phyloP scores from a whole-genome alignment of 2,329 filamentous ascomycete species.

The Paracoccidioides lutzii region DNA sequence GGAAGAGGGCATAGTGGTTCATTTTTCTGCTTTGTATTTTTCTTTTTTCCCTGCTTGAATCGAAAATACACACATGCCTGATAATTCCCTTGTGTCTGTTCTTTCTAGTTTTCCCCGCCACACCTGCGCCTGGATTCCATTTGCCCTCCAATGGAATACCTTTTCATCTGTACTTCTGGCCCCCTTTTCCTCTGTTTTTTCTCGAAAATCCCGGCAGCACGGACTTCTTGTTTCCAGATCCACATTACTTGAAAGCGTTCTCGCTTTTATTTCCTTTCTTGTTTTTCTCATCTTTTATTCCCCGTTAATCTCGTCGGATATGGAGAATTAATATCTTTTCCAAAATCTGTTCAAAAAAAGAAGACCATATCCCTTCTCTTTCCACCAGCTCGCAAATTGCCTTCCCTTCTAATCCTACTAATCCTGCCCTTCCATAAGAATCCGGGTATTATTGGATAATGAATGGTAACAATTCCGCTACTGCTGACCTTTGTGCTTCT shows the following conservation, averaged over 20 bases:
- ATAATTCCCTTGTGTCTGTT: not conserved
- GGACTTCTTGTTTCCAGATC: not conserved
- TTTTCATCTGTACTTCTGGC: not conserved
- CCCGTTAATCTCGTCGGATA: not conserved
- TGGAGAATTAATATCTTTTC: not conserved
- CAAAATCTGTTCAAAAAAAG: conserved; percentile 1
- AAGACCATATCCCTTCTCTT: not conserved
- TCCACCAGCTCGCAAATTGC: not conserved
- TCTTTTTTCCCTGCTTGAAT: not conserved
- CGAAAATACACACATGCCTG: not conserved
- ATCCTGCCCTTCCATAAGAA: no score
- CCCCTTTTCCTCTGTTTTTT: not conserved
- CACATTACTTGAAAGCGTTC: not conserved
- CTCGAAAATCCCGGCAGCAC: not conserved
- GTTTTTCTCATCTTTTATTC: not conserved
- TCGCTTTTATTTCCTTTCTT: not conserved
- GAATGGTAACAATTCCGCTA: no score
- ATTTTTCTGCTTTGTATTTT: not conserved
- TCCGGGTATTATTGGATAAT: no score
- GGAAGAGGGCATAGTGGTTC: not conserved
- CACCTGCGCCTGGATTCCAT: no score
- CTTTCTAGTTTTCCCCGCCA: not conserved
- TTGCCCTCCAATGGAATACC: not conserved
- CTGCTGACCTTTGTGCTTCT: no score
- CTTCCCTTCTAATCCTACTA: not conserved